Evolutionary conservation across 768 basidiomycete genomes (phyloP).

Genomic region (Serendipita sp.): DNA sequence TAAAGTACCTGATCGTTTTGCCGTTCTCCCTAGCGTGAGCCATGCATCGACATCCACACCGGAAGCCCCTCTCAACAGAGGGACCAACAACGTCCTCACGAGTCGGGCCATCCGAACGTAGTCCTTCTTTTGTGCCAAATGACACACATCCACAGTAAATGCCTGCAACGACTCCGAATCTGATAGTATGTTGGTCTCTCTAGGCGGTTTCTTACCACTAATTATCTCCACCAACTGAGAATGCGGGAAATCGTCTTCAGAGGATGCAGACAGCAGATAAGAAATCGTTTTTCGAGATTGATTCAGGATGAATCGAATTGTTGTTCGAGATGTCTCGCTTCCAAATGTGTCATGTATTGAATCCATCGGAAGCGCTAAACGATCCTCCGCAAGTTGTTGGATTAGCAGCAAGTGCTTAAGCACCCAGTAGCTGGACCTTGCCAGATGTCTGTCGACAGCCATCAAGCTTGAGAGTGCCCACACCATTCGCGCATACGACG

Average conservation of each 20-base stretch:
- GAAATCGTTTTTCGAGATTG: neutral
- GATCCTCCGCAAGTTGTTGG: constrained; percentile 29
- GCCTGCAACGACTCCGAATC: constrained; percentile 14
- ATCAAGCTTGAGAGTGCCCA: constrained; percentile 40
- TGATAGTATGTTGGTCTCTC: too few species aligned
- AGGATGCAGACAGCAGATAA: neutral
- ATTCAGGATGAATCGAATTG: constrained; percentile 10
- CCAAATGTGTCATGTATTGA: constrained; percentile 6
- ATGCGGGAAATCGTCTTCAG: neutral
- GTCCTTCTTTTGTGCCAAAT: constrained; percentile 23
- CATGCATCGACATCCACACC: constrained; percentile 58
- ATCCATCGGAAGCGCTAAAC: constrained; percentile 10
- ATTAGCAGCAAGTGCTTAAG: constrained; percentile 53
- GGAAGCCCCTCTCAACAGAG: constrained; percentile 40
- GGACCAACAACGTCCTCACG: constrained; percentile 41
- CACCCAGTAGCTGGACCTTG: constrained; percentile 44
- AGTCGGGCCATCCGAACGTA: constrained; percentile 39
- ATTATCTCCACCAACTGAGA: neutral
- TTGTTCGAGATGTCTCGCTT: constrained; percentile 15
- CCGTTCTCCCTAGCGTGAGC: constrained; percentile 47
- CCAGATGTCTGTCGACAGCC: constrained; percentile 39
- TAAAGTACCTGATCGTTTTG: constrained; percentile 41
- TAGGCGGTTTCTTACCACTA: constrained; percentile 7
- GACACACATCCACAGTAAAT: constrained; percentile 18
- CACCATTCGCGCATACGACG: constrained; percentile 46